Evolutionary conservation across 768 basidiomycete genomes (phyloP).

Genomic region (Podaxis sp.): DNA sequence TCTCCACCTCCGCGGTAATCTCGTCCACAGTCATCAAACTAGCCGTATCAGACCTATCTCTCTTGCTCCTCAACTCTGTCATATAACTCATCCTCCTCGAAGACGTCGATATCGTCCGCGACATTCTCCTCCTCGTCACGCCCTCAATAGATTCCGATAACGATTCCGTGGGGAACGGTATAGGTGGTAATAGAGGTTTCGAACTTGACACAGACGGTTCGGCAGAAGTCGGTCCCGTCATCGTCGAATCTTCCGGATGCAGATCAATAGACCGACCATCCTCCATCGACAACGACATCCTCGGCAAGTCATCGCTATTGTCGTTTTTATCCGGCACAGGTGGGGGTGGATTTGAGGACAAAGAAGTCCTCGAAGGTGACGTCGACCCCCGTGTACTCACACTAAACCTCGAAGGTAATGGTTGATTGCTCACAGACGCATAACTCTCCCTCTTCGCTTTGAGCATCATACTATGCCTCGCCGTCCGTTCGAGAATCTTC

Average conservation of each 20-base stretch:
- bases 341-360: constrained; percentile 43
- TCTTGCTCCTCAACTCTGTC: constrained; percentile 75
- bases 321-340: constrained; percentile 32
- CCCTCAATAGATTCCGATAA: constrained; percentile 75
- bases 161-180: constrained; percentile 73
- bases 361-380: constrained; percentile 40
- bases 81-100: constrained; percentile 76
- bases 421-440: constrained; percentile 41
- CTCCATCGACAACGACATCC: constrained; percentile 72
- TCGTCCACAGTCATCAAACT: constrained; percentile 95
- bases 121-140: constrained; percentile 35
- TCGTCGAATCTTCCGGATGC: constrained; percentile 40
- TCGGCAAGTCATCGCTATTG: constrained; percentile 49
- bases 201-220: constrained; percentile 23
- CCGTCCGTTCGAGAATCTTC: constrained; percentile 84
- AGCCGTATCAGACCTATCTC: constrained; percentile 84
- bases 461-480: constrained; percentile 83
- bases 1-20: constrained; percentile 93
- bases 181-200: constrained; percentile 65
- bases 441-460: constrained; percentile 44
- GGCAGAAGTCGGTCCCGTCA: constrained; percentile 18
- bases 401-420: constrained; percentile 55
- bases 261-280: constrained; percentile 65
- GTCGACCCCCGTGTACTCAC: constrained; percentile 54
- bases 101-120: constrained; percentile 43